Percentiles rank a stretch among this genome's conserved stretches.
phyloP scores from a whole-genome alignment of 78 protist species.

The Dictyostelium firmibasis region DNA sequence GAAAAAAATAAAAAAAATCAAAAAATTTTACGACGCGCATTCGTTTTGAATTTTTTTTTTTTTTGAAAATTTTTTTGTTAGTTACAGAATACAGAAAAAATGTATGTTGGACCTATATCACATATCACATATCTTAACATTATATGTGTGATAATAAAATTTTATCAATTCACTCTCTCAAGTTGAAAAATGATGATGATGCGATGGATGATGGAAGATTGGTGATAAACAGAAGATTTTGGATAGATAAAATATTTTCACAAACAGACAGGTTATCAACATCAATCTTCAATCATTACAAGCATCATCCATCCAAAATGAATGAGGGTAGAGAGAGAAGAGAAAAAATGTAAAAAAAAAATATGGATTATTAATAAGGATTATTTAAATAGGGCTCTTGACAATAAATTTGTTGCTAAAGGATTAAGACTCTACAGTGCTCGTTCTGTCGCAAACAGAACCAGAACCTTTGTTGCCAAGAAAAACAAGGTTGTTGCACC shows the following conservation, averaged over 20 bases:
- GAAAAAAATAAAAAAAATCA: not conserved
- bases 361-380: not conserved
- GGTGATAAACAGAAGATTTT: too few species aligned
- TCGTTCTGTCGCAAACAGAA: conserved; percentile 56
- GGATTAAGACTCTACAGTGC: conserved; percentile 45
- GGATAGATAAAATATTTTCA: too few species aligned
- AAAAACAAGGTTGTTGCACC: conserved; percentile 54
- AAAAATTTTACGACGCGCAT: not conserved
- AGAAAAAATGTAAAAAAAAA: too few species aligned
- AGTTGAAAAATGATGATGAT: not conserved
- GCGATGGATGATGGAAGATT: not conserved
- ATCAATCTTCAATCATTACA: too few species aligned
- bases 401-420: conserved; percentile 39
- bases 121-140: not conserved
- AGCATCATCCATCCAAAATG: too few species aligned
- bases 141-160: not conserved
- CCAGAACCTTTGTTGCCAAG: conserved; percentile 50
- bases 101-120: not conserved
- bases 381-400: conserved; percentile 6
- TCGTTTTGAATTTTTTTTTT: not conserved
- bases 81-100: not conserved
- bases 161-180: not conserved
- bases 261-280: not conserved
- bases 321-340: not conserved
- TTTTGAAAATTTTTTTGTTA: not conserved